Evolutionary conservation across 108 stramenopile genomes (phyloP), one percentile per base, ranked within the genome.

Genomic region (Nitzschia putrida): DNA sequence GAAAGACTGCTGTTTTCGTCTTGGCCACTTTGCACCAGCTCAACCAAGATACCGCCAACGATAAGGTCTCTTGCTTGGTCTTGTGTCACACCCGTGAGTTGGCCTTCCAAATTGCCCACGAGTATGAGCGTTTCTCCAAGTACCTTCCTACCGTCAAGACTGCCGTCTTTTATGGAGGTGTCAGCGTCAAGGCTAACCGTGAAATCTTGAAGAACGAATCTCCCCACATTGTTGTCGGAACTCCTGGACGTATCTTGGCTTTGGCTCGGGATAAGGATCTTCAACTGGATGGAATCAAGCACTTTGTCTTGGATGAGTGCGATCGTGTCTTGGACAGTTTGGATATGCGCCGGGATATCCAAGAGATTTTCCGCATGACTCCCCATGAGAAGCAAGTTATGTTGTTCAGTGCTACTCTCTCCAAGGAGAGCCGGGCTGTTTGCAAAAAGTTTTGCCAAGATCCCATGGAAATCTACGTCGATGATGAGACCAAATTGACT

Each of bases 371-470:
- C 93, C 91, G 94, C 60, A 88, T 94, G 87, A 98, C 99, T 13
- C 98, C 99, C 42, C 97, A 97, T 76, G 95, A 97, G 74, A 99
- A 98, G 89, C 99, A 99, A 79, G 88, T 90, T 56, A 97, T 99
- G 98, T 94, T 99, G 94, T 99, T 97, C 74, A 91, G 89, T 71
- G 99, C 99, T 37, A 99, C 99, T 24, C 83, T 99, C 41, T 85
- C 91, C 72, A 94, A 97, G 85, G 98, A 99, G 74, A 95, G 98
- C 70, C 91, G 99, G 40, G 96, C 97, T 12, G 95, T 99, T 43
- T 98, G 97, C 89, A 95, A 94, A 45, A 98, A 97, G 89, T 99
- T 99, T 79, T 97, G 97, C 86, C 98, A 99, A 74, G 98, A 98
- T 61, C 91, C 93, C 34, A 97, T 94, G 93, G 99, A 99, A 75